Base-by-base conservation (phyloP, 78 protist species). In the slime mould (Dictyostelium discoideum) region DNA sequence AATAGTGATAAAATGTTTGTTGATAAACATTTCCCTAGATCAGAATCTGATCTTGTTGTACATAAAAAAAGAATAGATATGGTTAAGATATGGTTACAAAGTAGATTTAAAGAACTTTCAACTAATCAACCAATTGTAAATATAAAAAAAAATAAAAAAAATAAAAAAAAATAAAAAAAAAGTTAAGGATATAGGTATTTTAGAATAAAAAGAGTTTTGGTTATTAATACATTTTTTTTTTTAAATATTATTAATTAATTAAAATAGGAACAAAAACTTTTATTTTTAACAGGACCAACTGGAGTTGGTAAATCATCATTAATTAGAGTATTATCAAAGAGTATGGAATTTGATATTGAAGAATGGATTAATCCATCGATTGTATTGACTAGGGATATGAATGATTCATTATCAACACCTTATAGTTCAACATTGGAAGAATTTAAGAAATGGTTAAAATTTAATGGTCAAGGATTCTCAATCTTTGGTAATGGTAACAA, bases 291-390 rank as follows among this genome's bases (percentile, higher is more conserved):
- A 7, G 95, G 95, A 22, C 88, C 87, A 13, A 40, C 89, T 7
- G 95, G 95, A 48, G 84, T 37, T 32, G 95, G 95, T 44, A 90
- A 90, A 42, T 67, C 82, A 24, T 48, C 95, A 67, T 22, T 90
- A 18, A 73, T 82, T 10, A 72, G 57, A 54, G 95, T 90, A 44
- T 73, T 90, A 60, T 72, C 84, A 29, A 90, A 82, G 24, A 48
- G 29, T 26, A 42, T 80, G 60, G 42, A 67, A 13, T 90, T 90
- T 82, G 77, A 90, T 26, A 80, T 90, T 13, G 88, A 67, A 8
- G 95, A 90, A 73, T 90, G 95, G 95, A 26, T 48, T 8, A 90
- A 90, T 50, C 95, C 87, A 46, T 37, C 82, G 48, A 72, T 90
- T 50, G 95, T 81, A 0, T 13, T 90, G 8, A 73, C 85, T 5